Base-by-base conservation (phyloP, 2,329 filamentous ascomycete species). In the Colletotrichum tabaci region DNA sequence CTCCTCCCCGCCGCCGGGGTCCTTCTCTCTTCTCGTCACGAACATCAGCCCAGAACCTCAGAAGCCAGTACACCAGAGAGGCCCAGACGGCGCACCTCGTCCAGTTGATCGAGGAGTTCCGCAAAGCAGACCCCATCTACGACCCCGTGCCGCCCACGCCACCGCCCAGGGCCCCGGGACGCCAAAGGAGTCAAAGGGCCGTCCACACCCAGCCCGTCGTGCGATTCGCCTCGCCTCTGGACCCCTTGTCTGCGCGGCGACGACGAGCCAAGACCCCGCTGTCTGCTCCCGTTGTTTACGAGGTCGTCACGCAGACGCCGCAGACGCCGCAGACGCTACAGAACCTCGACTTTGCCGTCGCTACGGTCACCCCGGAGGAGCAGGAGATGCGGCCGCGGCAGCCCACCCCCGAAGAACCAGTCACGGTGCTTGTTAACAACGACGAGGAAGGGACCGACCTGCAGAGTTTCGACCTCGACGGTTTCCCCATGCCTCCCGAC, bases 341-440 rank as follows among this genome's bases (percentile, higher is more conserved):
- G 23, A 53, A 35, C 30, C 30, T 35, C 30, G 30, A 18, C 9
- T 38, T 23, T 15, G 9, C 15, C 2, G 16, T 60, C 10, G 58
- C 69, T 4, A 26, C 23, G 1, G 18, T 60, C 8, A 58, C 53
- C 8, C 52, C 53, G 23, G 69, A 49, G 26, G 69, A 72, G 58
- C 44, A 72, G 58, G 30, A 38, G n/a, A 50, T 2, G 30, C 49
- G 7, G 44, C 40, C 30, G 44, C 50, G 16, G 55, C 60, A 42
- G 12, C 42, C 13, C 4, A 21, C 23, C 35, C 30, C 38, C 35
- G 21, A 58, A 72, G 47, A 52, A n/a, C 65, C 58, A 1, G 67
- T 35, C 18, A 73, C 76, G 3, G 50, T 65, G 0, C 76, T 77
- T 16, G 47, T 76, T 40, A 73, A 74, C 42, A 67, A 81, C 44